A percentile compares a stretch with the other conserved stretches of the same genome.
Conservation (phyloP, 345 rosid genomes). For the Sisymbrium irio region DNA sequence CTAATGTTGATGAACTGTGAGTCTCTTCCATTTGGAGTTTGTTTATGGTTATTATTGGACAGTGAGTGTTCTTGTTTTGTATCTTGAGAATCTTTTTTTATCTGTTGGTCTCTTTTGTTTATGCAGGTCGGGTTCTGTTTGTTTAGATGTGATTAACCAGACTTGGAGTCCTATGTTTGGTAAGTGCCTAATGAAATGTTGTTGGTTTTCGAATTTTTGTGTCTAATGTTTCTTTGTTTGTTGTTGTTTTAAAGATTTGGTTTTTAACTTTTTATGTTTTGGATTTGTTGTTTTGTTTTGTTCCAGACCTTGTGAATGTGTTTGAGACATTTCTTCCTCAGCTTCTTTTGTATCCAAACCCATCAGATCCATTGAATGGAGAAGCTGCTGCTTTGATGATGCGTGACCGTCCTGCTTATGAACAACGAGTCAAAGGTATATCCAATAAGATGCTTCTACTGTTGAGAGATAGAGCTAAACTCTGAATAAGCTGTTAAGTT, state of each 20-base stretch:
- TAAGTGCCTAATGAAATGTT: conserved; percentile 32
- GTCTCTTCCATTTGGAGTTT: conserved; percentile 32
- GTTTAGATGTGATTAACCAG: conserved; percentile 95
- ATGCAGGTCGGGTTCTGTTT: conserved; percentile 95
- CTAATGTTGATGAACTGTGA: conserved; percentile 98
- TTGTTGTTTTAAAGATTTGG: background rate
- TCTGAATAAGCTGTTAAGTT: background rate
- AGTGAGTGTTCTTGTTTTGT: background rate
- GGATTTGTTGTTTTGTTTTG: background rate
- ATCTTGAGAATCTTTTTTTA: background rate
- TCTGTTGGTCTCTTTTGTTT: conserved; percentile 5
- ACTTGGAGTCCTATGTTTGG: conserved; percentile 99
- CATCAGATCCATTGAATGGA: conserved; percentile 94
- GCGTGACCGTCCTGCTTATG: conserved; percentile 84
- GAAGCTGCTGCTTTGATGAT: conserved; percentile 97
- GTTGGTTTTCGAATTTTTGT: background rate
- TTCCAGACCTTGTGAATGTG: conserved; percentile 86
- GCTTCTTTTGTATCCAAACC: conserved; percentile 94
- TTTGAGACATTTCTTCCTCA: conserved; percentile 98
- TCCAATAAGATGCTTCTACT: background rate
- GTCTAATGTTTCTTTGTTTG: too few species aligned
- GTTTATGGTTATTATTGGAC: background rate
- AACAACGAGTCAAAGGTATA: conserved; percentile 83
- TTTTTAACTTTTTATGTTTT: background rate
- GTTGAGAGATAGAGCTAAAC: background rate